Evolutionary conservation across 345 rosid species (phyloP), one percentile per base, ranked within the genome.

Genomic region (Sisymbrium altissimum): DNA sequence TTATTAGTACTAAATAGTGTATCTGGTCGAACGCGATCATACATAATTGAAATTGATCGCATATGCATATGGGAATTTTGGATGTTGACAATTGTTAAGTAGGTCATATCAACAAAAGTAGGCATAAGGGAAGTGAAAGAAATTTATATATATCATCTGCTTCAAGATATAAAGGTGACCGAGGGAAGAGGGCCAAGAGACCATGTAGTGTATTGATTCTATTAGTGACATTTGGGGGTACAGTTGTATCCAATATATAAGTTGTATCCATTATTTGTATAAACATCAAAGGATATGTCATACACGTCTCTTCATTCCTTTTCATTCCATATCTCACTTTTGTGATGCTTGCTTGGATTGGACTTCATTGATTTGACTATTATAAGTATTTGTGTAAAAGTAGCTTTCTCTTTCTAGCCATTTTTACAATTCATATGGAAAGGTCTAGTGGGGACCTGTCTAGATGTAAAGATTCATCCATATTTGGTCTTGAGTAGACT

Each of bases 361-460:
- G 66, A 66, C 58, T 73, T 66, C 65, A 56, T 36, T 73, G 72
- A 56, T 73, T 65, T 65, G 72, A 66, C 78, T 65, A 55, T 65
- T 65, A 9, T 56, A 55, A 44, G 50, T 65, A 14, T 36, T 39
- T 56, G 48, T 73, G 43, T 46, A 57, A 66, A 73, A 65, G 72
- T 66, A 57, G 50, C 66, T 66, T 66, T 74, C 50, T 17, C 38
- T 46, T 66, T 66, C 33, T 17, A 48, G 8, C 15, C 23, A 44
- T 33, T 40, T 46, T 65, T 55, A 65, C 58, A 25, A 57, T 46
- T 38, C 40, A 6, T 49, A 18, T 56, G 30, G 40, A 66, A 61
- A 66, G 13, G 66, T 56, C 61, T 27, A 17, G 72, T 73, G 77
- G 65, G 66, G 71, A 55, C 76, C 35, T 6, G 65, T 35, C 29